Evolutionary conservation across 495 filamentous ascomycete species (phyloP), one percentile per base, ranked within the genome.

Genomic region (Thermochaetoides thermophila): DNA sequence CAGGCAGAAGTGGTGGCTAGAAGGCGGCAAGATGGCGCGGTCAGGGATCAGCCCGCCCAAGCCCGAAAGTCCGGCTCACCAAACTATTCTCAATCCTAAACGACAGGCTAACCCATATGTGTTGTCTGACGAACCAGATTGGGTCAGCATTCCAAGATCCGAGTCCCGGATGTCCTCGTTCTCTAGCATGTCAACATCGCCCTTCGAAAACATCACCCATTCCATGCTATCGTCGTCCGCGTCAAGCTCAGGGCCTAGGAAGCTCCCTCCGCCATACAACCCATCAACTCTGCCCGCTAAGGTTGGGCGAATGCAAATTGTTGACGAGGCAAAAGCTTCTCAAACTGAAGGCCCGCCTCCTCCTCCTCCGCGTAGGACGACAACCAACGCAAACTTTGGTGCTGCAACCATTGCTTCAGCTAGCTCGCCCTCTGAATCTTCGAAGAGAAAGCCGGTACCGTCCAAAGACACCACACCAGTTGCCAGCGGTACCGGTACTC

Each of bases 1-100:
- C 48, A 66, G 70, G 21, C 69, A 75, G 38, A 92, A 83, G 57
- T 97, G 89, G 89, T 97, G 89, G 89, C 61, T 96, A 17, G 80
- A 92, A 31, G 81, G 84, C 52, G 80, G 78, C 20, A 71, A 76
- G 37, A 76, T 81, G 32, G 84, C 80, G 7, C 76, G 76, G 37
- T 86, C 85, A 14, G 62, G 54, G 10, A 44, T 91, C 17, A 64
- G 63, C 22, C 74, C 81, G 14, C 79, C 84, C 2, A 58, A 60
- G 16, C 56, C 60, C 17, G 48, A 50, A 20, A 53, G 48, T 21
- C 44, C 57, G 5, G 50, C 47, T n/a, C 52, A 48, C 7, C 67
- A 66, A 7, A 59, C 68, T 24, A 54, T 76, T 12, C 66, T 76
- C 8, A 94, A 94, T 54, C 65, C 71, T 2, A 60, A 73, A 29